Evolutionary conservation across 1,284 basidiomycete species (phyloP).

Genomic region (Neonothopanus nambi): DNA sequence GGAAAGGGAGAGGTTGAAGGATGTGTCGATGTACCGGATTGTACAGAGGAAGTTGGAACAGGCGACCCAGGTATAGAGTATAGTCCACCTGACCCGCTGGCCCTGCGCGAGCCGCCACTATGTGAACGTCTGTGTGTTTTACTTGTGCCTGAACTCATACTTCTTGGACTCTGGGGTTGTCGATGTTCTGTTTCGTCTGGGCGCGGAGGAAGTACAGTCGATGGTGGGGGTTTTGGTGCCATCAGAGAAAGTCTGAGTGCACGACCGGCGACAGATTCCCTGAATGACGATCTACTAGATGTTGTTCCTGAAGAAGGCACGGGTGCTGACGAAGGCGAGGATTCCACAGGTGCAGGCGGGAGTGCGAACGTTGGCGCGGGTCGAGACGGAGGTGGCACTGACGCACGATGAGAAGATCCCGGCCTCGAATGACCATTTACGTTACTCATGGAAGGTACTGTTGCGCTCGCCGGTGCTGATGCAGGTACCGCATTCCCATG

Average conservation of each 20-base stretch:
- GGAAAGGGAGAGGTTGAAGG: slow-evolving; percentile 37
- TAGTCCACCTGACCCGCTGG: slow-evolving; percentile 28
- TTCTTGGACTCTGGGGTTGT: neutral
- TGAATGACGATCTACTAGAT: slow-evolving; percentile 45
- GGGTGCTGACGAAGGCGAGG: neutral
- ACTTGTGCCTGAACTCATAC: neutral
- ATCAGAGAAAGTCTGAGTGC: slow-evolving; percentile 58
- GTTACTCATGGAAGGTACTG: neutral
- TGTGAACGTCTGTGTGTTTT: slow-evolving; percentile 6
- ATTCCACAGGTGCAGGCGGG: slow-evolving; percentile 57
- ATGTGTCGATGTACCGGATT: too few relatives aligned
- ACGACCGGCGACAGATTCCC: slow-evolving; percentile 51
- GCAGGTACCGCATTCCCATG: slow-evolving; percentile 23
- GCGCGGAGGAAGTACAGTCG: slow-evolving; percentile 53
- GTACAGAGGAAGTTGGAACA: slow-evolving; percentile 27
- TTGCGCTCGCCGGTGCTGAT: neutral
- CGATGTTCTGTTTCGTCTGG: slow-evolving; percentile 48
- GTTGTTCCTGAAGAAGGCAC: slow-evolving; percentile 23
- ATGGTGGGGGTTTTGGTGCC: slow-evolving; percentile 64
- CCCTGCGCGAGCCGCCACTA: slow-evolving; percentile 12
- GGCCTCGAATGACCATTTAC: slow-evolving; percentile 27
- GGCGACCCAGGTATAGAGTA: slow-evolving; percentile 49
- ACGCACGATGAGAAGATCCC: slow-evolving; percentile 48
- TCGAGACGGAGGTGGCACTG: slow-evolving; percentile 66
- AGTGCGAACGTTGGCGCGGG: slow-evolving; percentile 69